Percentiles rank a stretch among this genome's conserved stretches.
These are phyloP conservation scores for Termitomyces sp. DNA, from an alignment of 768 basidiomycete species.

Conservation along the genomic window DNA sequence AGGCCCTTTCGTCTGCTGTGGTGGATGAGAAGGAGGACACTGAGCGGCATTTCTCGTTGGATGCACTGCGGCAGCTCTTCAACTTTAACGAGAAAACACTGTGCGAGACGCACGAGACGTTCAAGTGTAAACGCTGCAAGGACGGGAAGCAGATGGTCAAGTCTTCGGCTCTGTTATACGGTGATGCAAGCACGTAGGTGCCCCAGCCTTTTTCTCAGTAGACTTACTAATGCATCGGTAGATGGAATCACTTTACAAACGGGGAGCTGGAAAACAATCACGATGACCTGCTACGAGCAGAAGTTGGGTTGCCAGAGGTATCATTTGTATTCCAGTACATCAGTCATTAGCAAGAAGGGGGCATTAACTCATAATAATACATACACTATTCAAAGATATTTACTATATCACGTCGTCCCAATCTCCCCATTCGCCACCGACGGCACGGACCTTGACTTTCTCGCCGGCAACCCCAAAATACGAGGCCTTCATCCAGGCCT, in stretches of 20 bases:
- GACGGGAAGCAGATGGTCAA: constrained; percentile 83
- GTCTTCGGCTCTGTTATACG: constrained; percentile 84
- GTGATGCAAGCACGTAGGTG: constrained; percentile 95
- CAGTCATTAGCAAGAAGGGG: constrained; percentile 62
- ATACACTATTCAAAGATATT: constrained; percentile 16
- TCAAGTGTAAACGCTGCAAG: constrained; percentile 93
- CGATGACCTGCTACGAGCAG: constrained; percentile 91
- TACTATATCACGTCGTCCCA: constrained; percentile 67
- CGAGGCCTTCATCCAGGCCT: constrained; percentile 72
- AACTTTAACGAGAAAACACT: constrained; percentile 82
- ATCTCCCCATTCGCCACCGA: constrained; percentile 69
- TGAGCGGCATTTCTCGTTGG: constrained; percentile 91
- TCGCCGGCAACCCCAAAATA: constrained; percentile 82
- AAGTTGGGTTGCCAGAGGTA: constrained; percentile 78
- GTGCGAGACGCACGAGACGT: constrained; percentile 96
- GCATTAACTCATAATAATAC: no score
- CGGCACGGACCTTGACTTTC: constrained; percentile 69
- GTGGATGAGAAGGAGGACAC: constrained; percentile 97
- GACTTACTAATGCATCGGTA: constrained; percentile 27
- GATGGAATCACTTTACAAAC: constrained; percentile 98
- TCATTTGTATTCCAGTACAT: constrained; percentile 97
- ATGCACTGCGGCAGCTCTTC: constrained; percentile 88
- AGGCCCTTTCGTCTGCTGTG: constrained; percentile 95
- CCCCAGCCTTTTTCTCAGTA: neutral
- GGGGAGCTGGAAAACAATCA: constrained; percentile 86